A percentile compares a stretch with the other conserved stretches of the same genome.
These are phyloP conservation scores for Oryza coarctata DNA, from an alignment of 176 grass and related monocot species.

Conservation along the genomic window DNA sequence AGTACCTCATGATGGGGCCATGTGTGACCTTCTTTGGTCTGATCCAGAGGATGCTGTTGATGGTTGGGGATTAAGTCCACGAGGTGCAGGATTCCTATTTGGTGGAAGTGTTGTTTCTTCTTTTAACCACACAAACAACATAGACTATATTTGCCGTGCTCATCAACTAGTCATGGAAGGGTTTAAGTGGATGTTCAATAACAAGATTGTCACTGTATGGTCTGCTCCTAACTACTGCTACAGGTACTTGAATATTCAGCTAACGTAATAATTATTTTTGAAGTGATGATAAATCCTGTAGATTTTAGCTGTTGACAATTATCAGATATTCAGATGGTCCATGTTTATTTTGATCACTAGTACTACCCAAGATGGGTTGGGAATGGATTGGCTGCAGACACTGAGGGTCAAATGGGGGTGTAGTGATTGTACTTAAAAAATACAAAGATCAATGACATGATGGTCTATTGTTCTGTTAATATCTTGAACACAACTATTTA, in stretches of 20 bases:
- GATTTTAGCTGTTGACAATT: slow-evolving; percentile 4
- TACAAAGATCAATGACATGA: slow-evolving; percentile 18
- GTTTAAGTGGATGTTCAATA: slow-evolving; percentile 99
- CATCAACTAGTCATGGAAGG: slow-evolving; percentile 99
- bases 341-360: background rate
- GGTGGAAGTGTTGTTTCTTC: slow-evolving; percentile 81
- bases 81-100: slow-evolving; percentile 93
- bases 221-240: slow-evolving; percentile 99
- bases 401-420: background rate
- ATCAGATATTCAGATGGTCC: background rate
- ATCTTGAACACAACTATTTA: background rate
- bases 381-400: background rate
- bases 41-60: slow-evolving; percentile 96
- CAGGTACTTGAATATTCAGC: slow-evolving; percentile 55
- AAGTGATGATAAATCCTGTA: slow-evolving; percentile 10
- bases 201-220: slow-evolving; percentile 99
- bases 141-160: slow-evolving; percentile 97
- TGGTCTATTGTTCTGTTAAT: background rate
- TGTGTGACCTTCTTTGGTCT: slow-evolving; percentile 99
- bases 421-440: background rate
- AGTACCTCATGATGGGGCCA: slow-evolving; percentile 95
- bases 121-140: slow-evolving; percentile 94
- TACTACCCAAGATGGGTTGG: background rate
- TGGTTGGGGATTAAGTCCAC: slow-evolving; percentile 93
- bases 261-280: slow-evolving; percentile 4